phyloP scores from a whole-genome alignment of 441 rosid species.

The Omphalea diandra region DNA sequence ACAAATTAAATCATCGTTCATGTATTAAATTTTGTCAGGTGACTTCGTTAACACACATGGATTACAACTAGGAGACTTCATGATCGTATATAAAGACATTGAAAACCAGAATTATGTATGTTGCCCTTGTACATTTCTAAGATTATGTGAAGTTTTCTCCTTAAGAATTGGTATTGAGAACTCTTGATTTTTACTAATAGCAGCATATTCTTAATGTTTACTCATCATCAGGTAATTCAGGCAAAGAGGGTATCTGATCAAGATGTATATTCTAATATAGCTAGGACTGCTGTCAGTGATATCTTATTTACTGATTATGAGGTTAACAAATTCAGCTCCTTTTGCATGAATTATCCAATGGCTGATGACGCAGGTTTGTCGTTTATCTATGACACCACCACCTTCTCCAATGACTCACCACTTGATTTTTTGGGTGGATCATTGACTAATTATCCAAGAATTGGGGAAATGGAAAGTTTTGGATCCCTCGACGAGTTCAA shows the following conservation, averaged over 20 bases:
- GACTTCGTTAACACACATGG: conserved; percentile 84
- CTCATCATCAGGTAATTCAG: conserved; percentile 81
- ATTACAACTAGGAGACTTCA: conserved; percentile 77
- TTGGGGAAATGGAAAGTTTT: conserved; percentile 59
- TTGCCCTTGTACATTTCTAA: no score
- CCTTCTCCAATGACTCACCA: conserved; percentile 67
- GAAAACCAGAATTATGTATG: conserved; percentile 66
- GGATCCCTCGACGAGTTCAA: conserved; percentile 83
- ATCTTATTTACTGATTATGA: conserved; percentile 40
- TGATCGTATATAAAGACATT: conserved; percentile 68
- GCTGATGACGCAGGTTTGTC: conserved; percentile 52
- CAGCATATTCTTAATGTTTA: neutral
- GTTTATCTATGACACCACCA: conserved; percentile 86
- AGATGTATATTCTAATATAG: conserved; percentile 55
- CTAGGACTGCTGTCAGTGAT: conserved; percentile 48
- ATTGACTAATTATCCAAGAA: conserved; percentile 53
- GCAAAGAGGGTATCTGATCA: conserved; percentile 78
- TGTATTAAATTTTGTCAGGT: conserved; percentile 42
- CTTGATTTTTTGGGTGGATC: conserved; percentile 90
- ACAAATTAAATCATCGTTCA: neutral
- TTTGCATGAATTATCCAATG: conserved; percentile 40
- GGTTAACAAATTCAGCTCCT: conserved; percentile 42
- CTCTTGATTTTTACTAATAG: no score
- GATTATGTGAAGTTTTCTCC: no score
- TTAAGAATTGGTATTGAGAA: no score